Evolutionary conservation across 495 filamentous ascomycete genomes (phyloP).

Genomic region (Xylaria longipes): DNA sequence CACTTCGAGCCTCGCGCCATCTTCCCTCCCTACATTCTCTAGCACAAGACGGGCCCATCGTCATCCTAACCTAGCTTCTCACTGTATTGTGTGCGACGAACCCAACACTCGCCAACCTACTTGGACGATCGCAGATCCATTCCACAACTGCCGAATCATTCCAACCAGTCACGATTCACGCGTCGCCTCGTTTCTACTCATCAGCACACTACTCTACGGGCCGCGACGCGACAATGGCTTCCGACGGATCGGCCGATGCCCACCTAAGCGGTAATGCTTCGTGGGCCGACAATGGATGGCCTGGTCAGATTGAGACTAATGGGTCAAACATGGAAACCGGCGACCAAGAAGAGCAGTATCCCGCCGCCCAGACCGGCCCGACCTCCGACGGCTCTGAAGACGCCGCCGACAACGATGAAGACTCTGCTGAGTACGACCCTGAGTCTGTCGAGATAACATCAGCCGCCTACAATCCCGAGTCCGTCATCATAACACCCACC

Average conservation of each 20-base stretch:
- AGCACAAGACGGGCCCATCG: neutral
- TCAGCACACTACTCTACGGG: neutral
- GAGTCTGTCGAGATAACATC: constrained; percentile 53
- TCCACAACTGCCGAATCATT: neutral
- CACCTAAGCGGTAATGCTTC: constrained; percentile 39
- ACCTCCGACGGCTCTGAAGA: constrained; percentile 54
- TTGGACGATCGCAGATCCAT: neutral
- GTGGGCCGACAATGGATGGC: constrained; percentile 60
- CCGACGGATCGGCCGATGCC: constrained; percentile 35
- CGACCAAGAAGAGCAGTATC: constrained; percentile 54
- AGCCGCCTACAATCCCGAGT: constrained; percentile 30
- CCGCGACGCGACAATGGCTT: constrained; percentile 42
- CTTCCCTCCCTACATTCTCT: neutral
- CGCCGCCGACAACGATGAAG: constrained; percentile 45
- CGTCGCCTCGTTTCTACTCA: neutral
- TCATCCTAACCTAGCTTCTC: neutral
- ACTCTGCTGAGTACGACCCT: constrained; percentile 60
- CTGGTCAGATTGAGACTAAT: constrained; percentile 56
- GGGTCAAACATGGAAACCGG: constrained; percentile 62
- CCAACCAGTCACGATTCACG: neutral
- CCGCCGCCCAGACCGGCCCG: constrained; percentile 48
- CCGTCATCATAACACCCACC: constrained; percentile 46
- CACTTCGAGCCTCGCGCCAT: neutral
- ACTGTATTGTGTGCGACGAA: neutral
- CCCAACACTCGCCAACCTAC: neutral